Evolutionary conservation across 768 basidiomycete species (phyloP).

Genomic region (Leccinellum luteum): DNA sequence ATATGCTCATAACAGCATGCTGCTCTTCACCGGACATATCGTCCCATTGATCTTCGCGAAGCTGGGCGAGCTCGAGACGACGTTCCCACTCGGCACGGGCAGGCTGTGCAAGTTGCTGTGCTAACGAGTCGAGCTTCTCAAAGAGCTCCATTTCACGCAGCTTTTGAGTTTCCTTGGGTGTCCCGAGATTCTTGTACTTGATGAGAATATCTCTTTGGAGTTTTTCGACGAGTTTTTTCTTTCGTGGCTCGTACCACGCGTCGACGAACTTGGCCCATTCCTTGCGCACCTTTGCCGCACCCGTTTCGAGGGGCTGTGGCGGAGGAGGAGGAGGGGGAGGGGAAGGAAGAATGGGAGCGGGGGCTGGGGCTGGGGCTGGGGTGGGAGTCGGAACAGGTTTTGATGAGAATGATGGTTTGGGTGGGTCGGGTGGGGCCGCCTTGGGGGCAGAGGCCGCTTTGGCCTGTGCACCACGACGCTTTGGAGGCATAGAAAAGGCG

Average conservation of each 20-base stretch:
- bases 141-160: constrained; percentile 30
- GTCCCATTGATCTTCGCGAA: constrained; percentile 31
- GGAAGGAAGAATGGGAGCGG: too few relatives aligned
- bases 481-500: constrained; percentile 26
- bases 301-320: constrained; percentile 16
- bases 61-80: constrained; percentile 28
- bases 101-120: constrained; percentile 26
- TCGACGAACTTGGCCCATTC: constrained; percentile 30
- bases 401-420: constrained; percentile 10
- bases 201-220: constrained; percentile 29
- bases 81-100: constrained; percentile 35
- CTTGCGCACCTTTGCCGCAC: constrained; percentile 27
- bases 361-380: constrained; percentile 1
- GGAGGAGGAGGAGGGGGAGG: constrained; percentile 15
- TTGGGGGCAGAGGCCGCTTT: constrained; percentile 14
- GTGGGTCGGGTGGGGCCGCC: constrained; percentile 9
- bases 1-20: constrained; percentile 29
- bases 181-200: constrained; percentile 31
- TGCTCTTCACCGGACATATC: constrained; percentile 33
- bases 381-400: constrained; percentile 11
- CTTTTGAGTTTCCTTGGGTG: constrained; percentile 26
- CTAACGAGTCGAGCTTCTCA: constrained; percentile 22
- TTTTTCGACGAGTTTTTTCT: constrained; percentile 29
- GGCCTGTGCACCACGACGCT: constrained; percentile 24
- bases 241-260: constrained; percentile 31